These are phyloP conservation scores for Malassezia sympodialis DNA, from an alignment of 1,284 basidiomycete genomes.

Conservation along the genomic window DNA sequence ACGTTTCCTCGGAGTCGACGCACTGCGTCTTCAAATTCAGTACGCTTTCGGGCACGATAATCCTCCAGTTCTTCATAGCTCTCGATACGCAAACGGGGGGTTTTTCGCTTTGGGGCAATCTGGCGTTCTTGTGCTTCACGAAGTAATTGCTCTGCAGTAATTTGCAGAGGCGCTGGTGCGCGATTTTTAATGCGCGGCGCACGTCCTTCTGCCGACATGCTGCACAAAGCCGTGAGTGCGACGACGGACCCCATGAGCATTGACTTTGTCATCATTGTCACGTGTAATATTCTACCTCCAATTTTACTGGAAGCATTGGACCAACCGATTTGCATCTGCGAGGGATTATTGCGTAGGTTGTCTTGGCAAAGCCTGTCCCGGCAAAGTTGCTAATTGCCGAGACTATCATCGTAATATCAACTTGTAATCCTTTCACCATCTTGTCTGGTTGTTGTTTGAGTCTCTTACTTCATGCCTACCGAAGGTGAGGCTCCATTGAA, in stretches of 20 bases:
- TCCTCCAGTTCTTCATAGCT: slow-evolving; percentile 95
- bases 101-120: slow-evolving; percentile 65
- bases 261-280: background rate
- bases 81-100: slow-evolving; percentile 56
- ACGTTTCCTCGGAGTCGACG: slow-evolving; percentile 78
- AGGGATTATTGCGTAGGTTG: background rate
- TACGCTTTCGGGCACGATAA: slow-evolving; percentile 84
- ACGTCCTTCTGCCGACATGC: slow-evolving; percentile 21
- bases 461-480: background rate
- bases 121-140: slow-evolving; percentile 96
- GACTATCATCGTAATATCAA: background rate
- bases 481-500: slow-evolving; percentile 18
- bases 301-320: background rate
- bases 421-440: background rate
- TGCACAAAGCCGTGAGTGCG: background rate
- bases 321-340: background rate
- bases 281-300: background rate
- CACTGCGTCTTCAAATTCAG: slow-evolving; percentile 92
- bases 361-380: background rate
- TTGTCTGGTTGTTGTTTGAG: background rate
- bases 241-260: background rate
- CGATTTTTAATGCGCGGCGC: slow-evolving; percentile 75
- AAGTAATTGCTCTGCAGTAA: slow-evolving; percentile 92
- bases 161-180: slow-evolving; percentile 85
- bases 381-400: background rate